These are phyloP conservation scores for Irpex lacteus DNA, from an alignment of 1,284 basidiomycete genomes.

Conservation along the genomic window DNA sequence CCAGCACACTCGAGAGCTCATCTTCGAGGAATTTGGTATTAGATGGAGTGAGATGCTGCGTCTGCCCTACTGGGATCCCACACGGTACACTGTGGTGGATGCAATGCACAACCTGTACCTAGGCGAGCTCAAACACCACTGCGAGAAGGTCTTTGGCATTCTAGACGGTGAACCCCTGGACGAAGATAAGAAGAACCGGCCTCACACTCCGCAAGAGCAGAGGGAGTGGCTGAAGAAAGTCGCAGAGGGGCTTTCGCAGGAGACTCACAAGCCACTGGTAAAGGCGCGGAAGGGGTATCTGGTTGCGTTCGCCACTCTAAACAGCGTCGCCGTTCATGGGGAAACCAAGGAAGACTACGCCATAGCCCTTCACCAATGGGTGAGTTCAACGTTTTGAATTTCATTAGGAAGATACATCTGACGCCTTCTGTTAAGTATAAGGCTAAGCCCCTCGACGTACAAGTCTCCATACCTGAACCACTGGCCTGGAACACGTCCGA, in stretches of 20 bases:
- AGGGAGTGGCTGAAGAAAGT: not conserved
- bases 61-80: slow-evolving; percentile 35
- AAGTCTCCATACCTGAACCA: not conserved
- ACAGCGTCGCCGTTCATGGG: not conserved
- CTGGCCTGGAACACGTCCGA: not conserved
- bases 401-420: not conserved
- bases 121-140: slow-evolving; percentile 25
- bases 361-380: not conserved
- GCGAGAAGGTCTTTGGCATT: slow-evolving; percentile 20
- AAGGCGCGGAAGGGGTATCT: not conserved
- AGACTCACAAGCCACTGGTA: not conserved
- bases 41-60: slow-evolving; percentile 27
- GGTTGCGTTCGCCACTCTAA: not conserved
- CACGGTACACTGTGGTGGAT: slow-evolving; percentile 25
- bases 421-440: not conserved
- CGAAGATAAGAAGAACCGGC: not conserved
- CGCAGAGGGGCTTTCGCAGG: not conserved
- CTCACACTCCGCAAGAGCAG: not conserved
- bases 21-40: slow-evolving; percentile 25
- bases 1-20: slow-evolving; percentile 11
- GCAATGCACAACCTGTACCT: slow-evolving; percentile 31
- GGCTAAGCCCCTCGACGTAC: too few species aligned
- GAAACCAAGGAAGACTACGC: not conserved
- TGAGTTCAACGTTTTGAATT: not conserved
- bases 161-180: not conserved